phyloP scores from a whole-genome alignment of 1,284 basidiomycete genomes.

The Ceraceosorus guamensis region DNA sequence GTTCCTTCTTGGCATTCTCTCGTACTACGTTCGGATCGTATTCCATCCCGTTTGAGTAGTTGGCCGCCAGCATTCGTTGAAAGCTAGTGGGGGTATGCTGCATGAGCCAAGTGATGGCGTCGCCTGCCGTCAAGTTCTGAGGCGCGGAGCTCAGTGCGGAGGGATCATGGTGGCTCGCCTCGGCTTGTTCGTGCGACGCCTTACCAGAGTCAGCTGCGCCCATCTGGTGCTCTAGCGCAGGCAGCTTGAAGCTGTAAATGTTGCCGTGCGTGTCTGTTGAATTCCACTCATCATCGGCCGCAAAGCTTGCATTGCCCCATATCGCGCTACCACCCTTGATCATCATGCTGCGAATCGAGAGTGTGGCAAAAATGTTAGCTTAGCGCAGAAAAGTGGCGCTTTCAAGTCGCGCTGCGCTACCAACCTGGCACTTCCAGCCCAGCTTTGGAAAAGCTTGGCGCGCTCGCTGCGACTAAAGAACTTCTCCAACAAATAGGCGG shows the following conservation, averaged over 20 bases:
- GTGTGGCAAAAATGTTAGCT: too few species aligned
- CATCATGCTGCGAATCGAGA: slow-evolving; percentile 49
- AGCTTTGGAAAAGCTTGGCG: slow-evolving; percentile 81
- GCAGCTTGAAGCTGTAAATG: slow-evolving; percentile 68
- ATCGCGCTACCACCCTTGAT: slow-evolving; percentile 75
- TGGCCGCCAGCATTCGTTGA: slow-evolving; percentile 73
- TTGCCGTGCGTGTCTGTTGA: slow-evolving; percentile 57
- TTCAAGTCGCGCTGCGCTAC: not conserved
- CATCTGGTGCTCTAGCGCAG: slow-evolving; percentile 2
- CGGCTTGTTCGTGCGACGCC: not conserved
- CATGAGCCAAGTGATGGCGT: slow-evolving; percentile 72
- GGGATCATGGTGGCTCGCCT: slow-evolving; percentile 5
- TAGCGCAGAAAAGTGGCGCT: not conserved
- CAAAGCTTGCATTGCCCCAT: slow-evolving; percentile 66
- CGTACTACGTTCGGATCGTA: slow-evolving; percentile 56
- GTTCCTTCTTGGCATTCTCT: slow-evolving; percentile 37
- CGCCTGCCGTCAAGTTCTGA: slow-evolving; percentile 62
- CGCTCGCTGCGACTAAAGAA: slow-evolving; percentile 79
- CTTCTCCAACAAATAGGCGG: slow-evolving; percentile 62
- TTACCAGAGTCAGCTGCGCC: not conserved
- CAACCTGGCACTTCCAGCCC: slow-evolving; percentile 72
- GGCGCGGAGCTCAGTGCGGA: slow-evolving; percentile 11
- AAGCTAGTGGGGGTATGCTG: slow-evolving; percentile 76
- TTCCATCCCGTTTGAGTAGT: slow-evolving; percentile 92
- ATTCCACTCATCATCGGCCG: slow-evolving; percentile 33